Evolutionary conservation across 805 yeast genomes (phyloP), one percentile per base, ranked within the genome.

Genomic region (Torulaspora maleeae): DNA sequence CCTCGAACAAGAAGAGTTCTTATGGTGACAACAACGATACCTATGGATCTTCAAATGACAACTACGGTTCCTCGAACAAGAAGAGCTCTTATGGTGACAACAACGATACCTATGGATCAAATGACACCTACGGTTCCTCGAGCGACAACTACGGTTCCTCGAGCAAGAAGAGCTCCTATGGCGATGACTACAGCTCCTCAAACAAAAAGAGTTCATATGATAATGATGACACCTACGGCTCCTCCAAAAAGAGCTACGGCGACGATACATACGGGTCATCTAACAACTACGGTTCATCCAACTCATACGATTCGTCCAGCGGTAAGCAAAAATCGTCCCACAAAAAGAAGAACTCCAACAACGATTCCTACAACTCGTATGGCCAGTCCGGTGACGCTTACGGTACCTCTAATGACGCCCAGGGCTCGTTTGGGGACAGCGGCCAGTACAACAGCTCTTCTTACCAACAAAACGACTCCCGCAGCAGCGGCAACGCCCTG

Each of bases 291-390:
- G 28, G 25, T 35, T 20, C 28, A 10, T 12, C 27, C 11, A 32
- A 43, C 9, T 45, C 51, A 8, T 49, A 53, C 33, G 54, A 60
- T 34, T 42, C 45, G 43, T 49, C 48, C 47, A 38, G 39, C 40
- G 51, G 49, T 30, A 50, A 54, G 10, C 53, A 54, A 41, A 60
- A 63, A 11, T 53, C 59, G 29, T 25, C 29, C 36, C 13, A 38
- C 41, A 58, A 63, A 22, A 19, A 28, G 27, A 50, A 50, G 27
- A 46, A 48, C 48, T 13, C 39, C 25, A 47, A 56, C 47, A 46
- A 56, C 44, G 60, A 61, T 47, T 57, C 66, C 8, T 62, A 60
- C 36, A 66, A 67, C 17, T 44, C 48, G 4, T 38, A 38, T 38
- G 27, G 41, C 30, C 30, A 29, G n/a, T 17, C 30, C 49, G 39